Evolutionary conservation across 495 filamentous ascomycete species (phyloP), one percentile per base, ranked within the genome.

Genomic region (Neurospora sp.): DNA sequence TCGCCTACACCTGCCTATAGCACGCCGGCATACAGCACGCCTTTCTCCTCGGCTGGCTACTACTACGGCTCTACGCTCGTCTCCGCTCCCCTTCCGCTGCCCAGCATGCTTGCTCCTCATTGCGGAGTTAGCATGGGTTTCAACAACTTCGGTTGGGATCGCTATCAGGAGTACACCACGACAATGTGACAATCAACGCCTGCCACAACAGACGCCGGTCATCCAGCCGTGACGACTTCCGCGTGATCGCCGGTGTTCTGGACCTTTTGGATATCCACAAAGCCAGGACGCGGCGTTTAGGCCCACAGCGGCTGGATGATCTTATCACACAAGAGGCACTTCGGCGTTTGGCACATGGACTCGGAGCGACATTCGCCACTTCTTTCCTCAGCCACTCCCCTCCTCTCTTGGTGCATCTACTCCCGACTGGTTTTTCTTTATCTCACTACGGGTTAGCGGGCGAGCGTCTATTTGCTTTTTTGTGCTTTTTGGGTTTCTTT

Each of bases 81-180:
- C 73, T 89, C 79, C 83, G 92, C 93, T 45, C 88, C 91, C 72
- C 89, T 97, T 31, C 93, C 94, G 69, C 86, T 99, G 39, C 95
- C 96, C 24, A 98, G 96, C 84, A 92, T 93, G 89, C 87, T 98
- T 70, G 88, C 92, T 73, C 88, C 88, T 78, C 92, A 93, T 81
- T 99, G 96, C 84, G 92, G 93, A 78, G 89, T 89, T 72, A 89
- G 90, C 81, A 81, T 87, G 74, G 92, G 92, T 19, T 94, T 92
- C 82, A 90, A 89, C 77, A 86, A 88, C 70, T 93, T 93, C 80
- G 91, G 88, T 73, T 97, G 96, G 94, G 91, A 91, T 77, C 84
- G 86, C 72, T 90, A 87, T 76, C 86, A 88, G 74, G 89, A 90
- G 73, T 90, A 88, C 78, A 83, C 87, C 70, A 85, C 88, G 70